Percentiles rank a stretch among this genome's conserved stretches.
Conservation (phyloP, 73 alveolate species). For the Paraurostyla sp. region DNA sequence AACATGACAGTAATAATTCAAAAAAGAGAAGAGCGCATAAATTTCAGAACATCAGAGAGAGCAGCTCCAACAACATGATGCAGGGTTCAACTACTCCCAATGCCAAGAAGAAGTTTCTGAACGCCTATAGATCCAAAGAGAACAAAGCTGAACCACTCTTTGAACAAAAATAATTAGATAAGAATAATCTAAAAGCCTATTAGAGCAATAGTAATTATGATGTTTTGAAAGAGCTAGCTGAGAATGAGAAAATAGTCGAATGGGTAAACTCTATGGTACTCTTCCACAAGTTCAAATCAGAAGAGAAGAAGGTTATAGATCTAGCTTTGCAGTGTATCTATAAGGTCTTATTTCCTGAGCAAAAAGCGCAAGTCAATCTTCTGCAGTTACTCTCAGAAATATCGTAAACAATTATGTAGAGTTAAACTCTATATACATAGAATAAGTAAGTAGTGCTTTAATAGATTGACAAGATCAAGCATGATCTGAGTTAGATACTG, state of each 20-base stretch:
- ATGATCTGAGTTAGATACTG: too few relatives aligned
- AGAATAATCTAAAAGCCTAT: not conserved
- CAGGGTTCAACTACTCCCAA: not conserved
- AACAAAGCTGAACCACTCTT: not conserved
- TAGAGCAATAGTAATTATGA: not conserved
- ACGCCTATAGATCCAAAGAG: constrained; percentile 4
- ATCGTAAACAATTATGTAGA: not conserved
- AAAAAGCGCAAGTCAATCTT: not conserved
- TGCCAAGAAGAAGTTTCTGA: constrained; percentile 6
- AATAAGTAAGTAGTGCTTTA: not conserved
- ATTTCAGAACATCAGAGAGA: constrained; percentile 1
- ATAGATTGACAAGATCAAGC: not conserved
- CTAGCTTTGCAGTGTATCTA: not conserved
- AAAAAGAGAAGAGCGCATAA: not conserved
- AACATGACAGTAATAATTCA: not conserved
- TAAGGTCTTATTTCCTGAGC: not conserved
- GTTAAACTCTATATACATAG: not conserved
- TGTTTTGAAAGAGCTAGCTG: not conserved
- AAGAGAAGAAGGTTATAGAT: constrained; percentile 33
- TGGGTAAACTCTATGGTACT: constrained; percentile 38
- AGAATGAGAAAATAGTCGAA: constrained; percentile 18
- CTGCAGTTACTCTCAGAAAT: not conserved
- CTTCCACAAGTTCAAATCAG: constrained; percentile 13
- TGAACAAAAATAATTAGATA: not conserved
- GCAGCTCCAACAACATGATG: too few relatives aligned